Evolutionary conservation across 495 filamentous ascomycete genomes (phyloP).

Genomic region (Elasticomyces elasticus): DNA sequence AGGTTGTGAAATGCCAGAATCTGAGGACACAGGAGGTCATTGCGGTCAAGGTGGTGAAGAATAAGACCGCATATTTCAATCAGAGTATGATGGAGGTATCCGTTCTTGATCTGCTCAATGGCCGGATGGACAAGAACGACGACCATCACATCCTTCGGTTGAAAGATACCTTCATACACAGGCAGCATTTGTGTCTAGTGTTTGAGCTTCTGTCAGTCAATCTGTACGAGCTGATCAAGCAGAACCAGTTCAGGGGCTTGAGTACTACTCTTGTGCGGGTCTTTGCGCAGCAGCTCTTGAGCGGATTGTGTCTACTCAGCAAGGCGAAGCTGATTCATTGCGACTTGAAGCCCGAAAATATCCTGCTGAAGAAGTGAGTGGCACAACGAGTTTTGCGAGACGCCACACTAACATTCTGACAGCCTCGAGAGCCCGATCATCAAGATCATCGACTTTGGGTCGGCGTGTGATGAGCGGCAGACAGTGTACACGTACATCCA

Average conservation of each 20-base stretch:
- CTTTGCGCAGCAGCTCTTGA: constrained; percentile 94
- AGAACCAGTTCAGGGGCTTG: constrained; percentile 96
- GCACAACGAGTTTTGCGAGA: neutral
- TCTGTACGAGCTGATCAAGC: constrained; percentile 97
- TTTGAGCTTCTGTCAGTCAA: constrained; percentile 98
- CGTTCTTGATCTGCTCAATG: constrained; percentile 92
- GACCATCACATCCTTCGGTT: constrained; percentile 93
- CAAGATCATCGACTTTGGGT: constrained; percentile 99
- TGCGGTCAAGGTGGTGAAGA: constrained; percentile 98
- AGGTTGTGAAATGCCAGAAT: constrained; percentile 99
- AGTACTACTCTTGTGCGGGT: constrained; percentile 97
- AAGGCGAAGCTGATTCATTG: constrained; percentile 97
- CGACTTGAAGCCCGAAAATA: constrained; percentile 98
- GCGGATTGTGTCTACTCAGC: constrained; percentile 83
- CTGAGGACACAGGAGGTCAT: constrained; percentile 96
- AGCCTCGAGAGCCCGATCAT: constrained; percentile 97
- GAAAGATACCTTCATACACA: constrained; percentile 97
- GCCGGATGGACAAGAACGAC: constrained; percentile 97
- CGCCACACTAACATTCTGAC: constrained; percentile 16
- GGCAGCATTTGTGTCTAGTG: constrained; percentile 93
- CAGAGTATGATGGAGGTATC: constrained; percentile 99
- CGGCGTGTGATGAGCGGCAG: constrained; percentile 94
- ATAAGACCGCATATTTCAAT: constrained; percentile 98
- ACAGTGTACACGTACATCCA: constrained; percentile 99
- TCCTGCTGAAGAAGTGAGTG: constrained; percentile 83